Conservation (phyloP, 352 stramenopile genomes). For the Globisporangium yorkense region DNA sequence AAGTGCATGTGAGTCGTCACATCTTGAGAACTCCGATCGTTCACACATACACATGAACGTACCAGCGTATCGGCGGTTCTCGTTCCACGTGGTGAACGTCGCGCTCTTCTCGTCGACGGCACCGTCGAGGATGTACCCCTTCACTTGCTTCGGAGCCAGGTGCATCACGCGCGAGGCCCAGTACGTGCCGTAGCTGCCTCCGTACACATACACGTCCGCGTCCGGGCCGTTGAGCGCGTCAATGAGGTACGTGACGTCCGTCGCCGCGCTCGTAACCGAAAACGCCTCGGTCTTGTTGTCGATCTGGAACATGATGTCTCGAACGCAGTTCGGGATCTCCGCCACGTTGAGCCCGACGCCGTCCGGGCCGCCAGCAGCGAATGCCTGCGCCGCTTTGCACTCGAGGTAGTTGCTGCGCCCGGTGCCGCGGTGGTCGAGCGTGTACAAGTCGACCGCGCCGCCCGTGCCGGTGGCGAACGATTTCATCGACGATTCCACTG, state of each 20-base stretch:
- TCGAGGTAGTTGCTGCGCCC: constrained; percentile 7
- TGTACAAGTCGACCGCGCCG: constrained; percentile 9
- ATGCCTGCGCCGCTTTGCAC: constrained; percentile 4
- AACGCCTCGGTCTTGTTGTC: constrained; percentile 54
- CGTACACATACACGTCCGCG: constrained; percentile 17
- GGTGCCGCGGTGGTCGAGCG: constrained; percentile 14
- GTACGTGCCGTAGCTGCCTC: constrained; percentile 24
- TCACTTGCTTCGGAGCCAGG: constrained; percentile 13
- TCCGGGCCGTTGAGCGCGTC: background rate
- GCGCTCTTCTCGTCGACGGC: constrained; percentile 7
- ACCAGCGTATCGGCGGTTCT: constrained; percentile 3
- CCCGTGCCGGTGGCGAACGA: background rate
- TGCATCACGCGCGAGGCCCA: constrained; percentile 17
- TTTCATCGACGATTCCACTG: constrained; percentile 1
- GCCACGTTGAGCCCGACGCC: background rate
- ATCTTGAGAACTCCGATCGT: background rate
- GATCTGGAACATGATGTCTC: constrained; percentile 34
- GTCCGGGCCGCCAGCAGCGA: background rate
- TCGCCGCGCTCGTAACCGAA: constrained; percentile 32
- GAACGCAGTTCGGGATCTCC: constrained; percentile 5
- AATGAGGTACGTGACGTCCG: constrained; percentile 6
- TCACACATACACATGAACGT: background rate
- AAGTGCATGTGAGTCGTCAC: too few species aligned
- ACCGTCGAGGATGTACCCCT: constrained; percentile 23
- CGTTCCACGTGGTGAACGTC: constrained; percentile 9